phyloP scores from a whole-genome alignment of 176 grass and related monocot species.

The Pontederia crassipes region DNA sequence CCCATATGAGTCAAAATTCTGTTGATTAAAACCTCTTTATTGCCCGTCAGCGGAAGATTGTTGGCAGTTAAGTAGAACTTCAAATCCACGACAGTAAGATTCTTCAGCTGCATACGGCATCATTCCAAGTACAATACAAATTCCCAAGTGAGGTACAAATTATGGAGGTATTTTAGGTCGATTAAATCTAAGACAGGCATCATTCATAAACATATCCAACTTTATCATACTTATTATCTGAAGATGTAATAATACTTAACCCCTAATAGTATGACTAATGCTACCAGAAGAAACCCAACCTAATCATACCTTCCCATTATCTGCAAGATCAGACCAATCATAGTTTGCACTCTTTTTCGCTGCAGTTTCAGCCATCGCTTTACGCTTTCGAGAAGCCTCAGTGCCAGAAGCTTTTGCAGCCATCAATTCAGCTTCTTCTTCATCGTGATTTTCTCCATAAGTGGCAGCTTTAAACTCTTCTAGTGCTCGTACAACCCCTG shows the following conservation, averaged over 20 bases:
- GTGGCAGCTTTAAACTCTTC: conserved; percentile 70
- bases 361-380: conserved; percentile 51
- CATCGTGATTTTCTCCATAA: conserved; percentile 80
- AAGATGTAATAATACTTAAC: background rate
- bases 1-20: conserved; percentile 86
- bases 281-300: background rate
- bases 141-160: conserved; percentile 2
- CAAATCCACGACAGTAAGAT: conserved; percentile 50
- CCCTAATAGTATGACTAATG: background rate
- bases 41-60: conserved; percentile 55
- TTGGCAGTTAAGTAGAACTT: conserved; percentile 71
- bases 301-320: conserved; percentile 59
- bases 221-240: background rate
- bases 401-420: conserved; percentile 27
- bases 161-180: no score
- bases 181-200: no score
- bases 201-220: no score
- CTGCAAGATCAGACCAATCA: conserved; percentile 82
- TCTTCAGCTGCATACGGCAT: conserved; percentile 53
- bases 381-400: conserved; percentile 64
- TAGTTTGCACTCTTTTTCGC: conserved; percentile 34
- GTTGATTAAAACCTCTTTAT: conserved; percentile 69
- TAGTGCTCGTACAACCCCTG: conserved; percentile 51
- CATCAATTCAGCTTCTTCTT: conserved; percentile 58
- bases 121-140: background rate